Conservation (phyloP, 2,329 filamentous ascomycete species). For the Pyricularia pennisetigena region DNA sequence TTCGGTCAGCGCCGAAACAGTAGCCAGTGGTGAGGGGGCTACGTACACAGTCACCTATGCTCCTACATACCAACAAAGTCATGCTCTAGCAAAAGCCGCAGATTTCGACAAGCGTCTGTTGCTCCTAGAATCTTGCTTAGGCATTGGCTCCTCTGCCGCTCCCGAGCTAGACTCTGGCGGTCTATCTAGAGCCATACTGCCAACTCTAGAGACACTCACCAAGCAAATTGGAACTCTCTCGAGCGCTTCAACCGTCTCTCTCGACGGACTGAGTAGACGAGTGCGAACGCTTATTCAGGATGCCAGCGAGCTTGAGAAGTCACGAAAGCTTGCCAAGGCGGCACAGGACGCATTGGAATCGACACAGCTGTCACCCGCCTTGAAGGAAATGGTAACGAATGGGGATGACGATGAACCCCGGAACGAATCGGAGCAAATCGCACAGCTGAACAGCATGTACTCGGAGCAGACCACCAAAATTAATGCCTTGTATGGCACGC, state of each 20-base stretch:
- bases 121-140: constrained; percentile 70
- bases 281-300: constrained; percentile 63
- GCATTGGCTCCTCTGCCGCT: constrained; percentile 61
- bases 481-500: constrained; percentile 79
- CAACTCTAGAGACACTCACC: constrained; percentile 70
- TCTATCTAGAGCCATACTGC: constrained; percentile 61
- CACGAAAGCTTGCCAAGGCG: constrained; percentile 50
- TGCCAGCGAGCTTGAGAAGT: constrained; percentile 60
- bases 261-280: constrained; percentile 62
- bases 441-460: constrained; percentile 30
- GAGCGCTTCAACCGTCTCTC: constrained; percentile 59
- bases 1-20: neutral
- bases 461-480: constrained; percentile 71
- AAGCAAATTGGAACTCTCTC: constrained; percentile 70
- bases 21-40: constrained; percentile 14
- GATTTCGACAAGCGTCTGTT: constrained; percentile 79
- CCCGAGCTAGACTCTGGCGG: constrained; percentile 50
- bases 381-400: constrained; percentile 1
- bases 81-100: constrained; percentile 69
- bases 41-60: constrained; percentile 59
- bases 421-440: constrained; percentile 19
- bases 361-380: constrained; percentile 25
- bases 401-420: neutral
- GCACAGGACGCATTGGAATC: constrained; percentile 49
- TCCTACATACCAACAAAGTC: constrained; percentile 54